Conservation (phyloP, 2,329 filamentous ascomycete genomes). For the Pseudohalonectria lignicola region DNA sequence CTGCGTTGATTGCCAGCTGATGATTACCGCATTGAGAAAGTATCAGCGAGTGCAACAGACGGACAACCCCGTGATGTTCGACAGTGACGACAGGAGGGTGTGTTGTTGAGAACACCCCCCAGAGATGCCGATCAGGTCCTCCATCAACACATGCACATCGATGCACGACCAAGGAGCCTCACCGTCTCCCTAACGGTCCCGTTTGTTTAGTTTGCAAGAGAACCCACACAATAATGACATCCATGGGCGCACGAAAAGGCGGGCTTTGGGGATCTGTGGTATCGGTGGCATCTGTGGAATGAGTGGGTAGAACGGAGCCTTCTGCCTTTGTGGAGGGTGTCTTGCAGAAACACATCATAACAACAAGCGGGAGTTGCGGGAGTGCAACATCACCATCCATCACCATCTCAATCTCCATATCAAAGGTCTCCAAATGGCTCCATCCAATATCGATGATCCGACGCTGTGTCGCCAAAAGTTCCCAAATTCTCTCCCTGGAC, state of each 20-base stretch:
- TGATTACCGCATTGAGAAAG: background rate
- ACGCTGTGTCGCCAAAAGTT: background rate
- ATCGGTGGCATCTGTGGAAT: too few relatives aligned
- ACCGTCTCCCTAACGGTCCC: background rate
- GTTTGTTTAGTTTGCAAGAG: background rate
- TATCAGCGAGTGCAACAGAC: background rate
- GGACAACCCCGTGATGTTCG: background rate
- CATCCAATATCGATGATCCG: conserved; percentile 6
- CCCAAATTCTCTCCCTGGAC: background rate
- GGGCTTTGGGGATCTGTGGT: background rate
- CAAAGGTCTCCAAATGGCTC: too few relatives aligned
- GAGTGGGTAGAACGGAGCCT: background rate
- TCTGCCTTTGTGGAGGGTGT: background rate
- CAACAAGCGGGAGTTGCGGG: too few relatives aligned
- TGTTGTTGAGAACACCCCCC: background rate
- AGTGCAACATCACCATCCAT: too few relatives aligned
- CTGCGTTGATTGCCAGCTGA: background rate
- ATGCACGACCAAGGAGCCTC: too few relatives aligned
- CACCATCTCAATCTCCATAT: too few relatives aligned
- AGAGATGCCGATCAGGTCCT: background rate
- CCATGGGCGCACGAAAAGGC: background rate
- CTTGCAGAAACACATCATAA: conserved; percentile 3
- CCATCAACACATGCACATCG: too few relatives aligned
- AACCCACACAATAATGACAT: background rate
- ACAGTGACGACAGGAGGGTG: background rate